phyloP scores from a whole-genome alignment of 768 basidiomycete species.

The Lactarius psammicola region DNA sequence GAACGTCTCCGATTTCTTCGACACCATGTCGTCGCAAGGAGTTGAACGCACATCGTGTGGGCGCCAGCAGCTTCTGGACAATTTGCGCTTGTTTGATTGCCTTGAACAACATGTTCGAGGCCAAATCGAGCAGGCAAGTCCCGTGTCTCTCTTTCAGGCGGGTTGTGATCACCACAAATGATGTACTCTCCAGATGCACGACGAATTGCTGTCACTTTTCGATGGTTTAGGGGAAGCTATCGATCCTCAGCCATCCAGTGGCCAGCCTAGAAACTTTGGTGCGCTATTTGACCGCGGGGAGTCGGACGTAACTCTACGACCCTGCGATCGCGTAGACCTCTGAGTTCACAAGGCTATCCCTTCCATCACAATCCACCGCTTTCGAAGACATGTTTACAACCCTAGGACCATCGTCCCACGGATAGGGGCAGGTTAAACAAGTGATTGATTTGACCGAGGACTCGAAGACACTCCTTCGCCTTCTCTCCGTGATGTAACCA shows the following conservation, averaged over 20 bases:
- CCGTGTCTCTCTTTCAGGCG: no score
- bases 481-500: constrained; percentile 11
- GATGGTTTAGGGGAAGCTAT: background rate
- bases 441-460: constrained; percentile 2
- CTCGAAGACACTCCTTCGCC: constrained; percentile 8
- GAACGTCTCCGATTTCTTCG: background rate
- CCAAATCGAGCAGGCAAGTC: background rate
- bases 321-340: constrained; percentile 52
- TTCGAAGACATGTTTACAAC: constrained; percentile 53
- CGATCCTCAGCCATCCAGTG: background rate
- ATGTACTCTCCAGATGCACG: background rate
- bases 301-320: constrained; percentile 50
- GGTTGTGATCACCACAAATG: no score
- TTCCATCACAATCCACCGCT: constrained; percentile 54
- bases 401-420: background rate
- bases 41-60: background rate
- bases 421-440: background rate
- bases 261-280: constrained; percentile 1
- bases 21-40: background rate
- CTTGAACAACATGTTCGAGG: constrained; percentile 3
- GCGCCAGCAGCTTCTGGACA: background rate
- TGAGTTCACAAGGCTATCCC: constrained; percentile 55
- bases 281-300: constrained; percentile 20
- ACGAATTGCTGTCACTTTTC: background rate
- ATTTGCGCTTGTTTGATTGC: constrained; percentile 1